A percentile compares a stretch with the other conserved stretches of the same genome.
Conservation (phyloP, 257 asterid genomes). For the Euphrasia confusa region DNA sequence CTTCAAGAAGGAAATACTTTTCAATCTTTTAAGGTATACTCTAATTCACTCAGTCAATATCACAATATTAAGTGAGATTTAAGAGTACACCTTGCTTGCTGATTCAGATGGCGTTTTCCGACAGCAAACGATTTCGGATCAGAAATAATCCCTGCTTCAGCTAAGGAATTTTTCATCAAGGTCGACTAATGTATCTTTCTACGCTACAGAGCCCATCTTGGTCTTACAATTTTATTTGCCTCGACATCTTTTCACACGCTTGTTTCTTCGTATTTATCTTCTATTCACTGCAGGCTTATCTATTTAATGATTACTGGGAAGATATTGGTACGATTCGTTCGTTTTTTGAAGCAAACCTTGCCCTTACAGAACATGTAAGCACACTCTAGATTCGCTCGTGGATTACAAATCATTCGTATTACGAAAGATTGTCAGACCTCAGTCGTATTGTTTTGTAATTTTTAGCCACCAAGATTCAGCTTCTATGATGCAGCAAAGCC, state of each 20-base stretch:
- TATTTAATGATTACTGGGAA: slow-evolving; percentile 96
- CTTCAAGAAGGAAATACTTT: slow-evolving; percentile 90
- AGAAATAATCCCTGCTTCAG: slow-evolving; percentile 95
- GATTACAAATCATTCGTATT: too few relatives aligned
- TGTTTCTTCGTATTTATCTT: background rate
- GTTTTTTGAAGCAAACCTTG: slow-evolving; percentile 93
- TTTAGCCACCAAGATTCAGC: slow-evolving; percentile 92
- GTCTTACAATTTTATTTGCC: background rate
- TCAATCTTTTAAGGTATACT: slow-evolving; percentile 70
- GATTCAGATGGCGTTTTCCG: slow-evolving; percentile 88
- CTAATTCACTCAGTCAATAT: slow-evolving; percentile 12
- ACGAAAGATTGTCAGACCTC: too few relatives aligned
- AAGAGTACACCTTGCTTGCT: slow-evolving; percentile 22
- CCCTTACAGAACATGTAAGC: slow-evolving; percentile 97
- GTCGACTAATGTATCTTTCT: slow-evolving; percentile 28
- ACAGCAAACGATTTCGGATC: slow-evolving; percentile 97
- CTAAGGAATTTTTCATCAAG: slow-evolving; percentile 63
- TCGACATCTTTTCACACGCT: too few relatives aligned
- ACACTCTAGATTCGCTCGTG: background rate
- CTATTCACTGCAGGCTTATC: slow-evolving; percentile 62
- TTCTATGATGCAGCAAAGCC: slow-evolving; percentile 93
- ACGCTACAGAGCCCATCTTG: background rate
- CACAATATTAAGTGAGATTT: slow-evolving; percentile 11
- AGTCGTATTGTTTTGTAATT: too few relatives aligned
- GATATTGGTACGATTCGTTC: slow-evolving; percentile 95